Conservation (phyloP, 2,329 filamentous ascomycete species). For the Malbranchea cinnamomea region DNA sequence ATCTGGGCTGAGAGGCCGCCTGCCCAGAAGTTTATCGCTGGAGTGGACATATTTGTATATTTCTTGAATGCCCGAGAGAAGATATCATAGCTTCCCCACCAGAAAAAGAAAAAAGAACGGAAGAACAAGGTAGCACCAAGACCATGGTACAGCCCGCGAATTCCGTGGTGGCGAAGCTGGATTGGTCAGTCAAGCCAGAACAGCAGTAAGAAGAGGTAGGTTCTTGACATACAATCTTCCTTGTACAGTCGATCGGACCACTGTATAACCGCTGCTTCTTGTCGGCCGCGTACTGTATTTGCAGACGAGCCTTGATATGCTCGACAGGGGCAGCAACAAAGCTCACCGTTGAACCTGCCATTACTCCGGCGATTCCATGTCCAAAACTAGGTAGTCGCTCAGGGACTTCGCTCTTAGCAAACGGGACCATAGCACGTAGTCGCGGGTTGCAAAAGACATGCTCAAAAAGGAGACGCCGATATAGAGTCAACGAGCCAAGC, state of each 20-base stretch:
- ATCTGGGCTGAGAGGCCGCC: conserved; percentile 84
- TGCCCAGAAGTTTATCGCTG: conserved; percentile 91
- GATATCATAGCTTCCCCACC: conserved; percentile 93
- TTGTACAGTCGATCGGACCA: conserved; percentile 71
- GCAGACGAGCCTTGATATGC: conserved; percentile 84
- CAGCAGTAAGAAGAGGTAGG: background rate
- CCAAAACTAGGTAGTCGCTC: conserved; percentile 56
- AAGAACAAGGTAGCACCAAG: conserved; percentile 75
- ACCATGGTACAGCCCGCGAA: conserved; percentile 73
- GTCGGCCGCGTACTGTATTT: conserved; percentile 77
- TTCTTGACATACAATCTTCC: conserved; percentile 39
- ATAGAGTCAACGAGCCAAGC: conserved; percentile 82
- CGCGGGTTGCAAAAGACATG: conserved; percentile 53
- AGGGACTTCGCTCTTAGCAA: conserved; percentile 19
- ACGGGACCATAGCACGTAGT: conserved; percentile 23
- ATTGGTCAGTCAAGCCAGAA: background rate
- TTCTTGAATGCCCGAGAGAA: conserved; percentile 54
- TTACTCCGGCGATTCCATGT: conserved; percentile 73
- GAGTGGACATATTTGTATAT: conserved; percentile 55
- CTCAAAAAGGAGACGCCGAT: conserved; percentile 69
- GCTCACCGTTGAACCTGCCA: conserved; percentile 79
- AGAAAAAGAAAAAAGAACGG: conserved; percentile 89
- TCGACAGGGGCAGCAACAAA: conserved; percentile 90
- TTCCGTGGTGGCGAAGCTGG: conserved; percentile 46
- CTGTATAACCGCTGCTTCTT: conserved; percentile 67